Conservation (phyloP, 1,139 yeast species). For the Saccharomycopsis hybrid region DNA sequence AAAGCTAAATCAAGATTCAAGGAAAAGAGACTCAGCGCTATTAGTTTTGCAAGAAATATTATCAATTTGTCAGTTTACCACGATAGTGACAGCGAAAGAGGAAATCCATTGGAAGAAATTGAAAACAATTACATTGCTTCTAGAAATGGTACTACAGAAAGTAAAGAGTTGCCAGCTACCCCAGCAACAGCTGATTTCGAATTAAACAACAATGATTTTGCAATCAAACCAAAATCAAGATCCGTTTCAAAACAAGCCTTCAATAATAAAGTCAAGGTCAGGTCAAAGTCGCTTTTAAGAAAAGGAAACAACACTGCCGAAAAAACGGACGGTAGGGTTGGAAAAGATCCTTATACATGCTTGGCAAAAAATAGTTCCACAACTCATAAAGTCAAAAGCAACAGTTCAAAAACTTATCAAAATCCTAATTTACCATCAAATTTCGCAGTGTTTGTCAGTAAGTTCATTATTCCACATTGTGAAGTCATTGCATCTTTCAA, state of each 20-base stretch:
- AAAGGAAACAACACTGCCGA: background rate
- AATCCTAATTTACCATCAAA: conserved; percentile 15
- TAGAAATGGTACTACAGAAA: background rate
- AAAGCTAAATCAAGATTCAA: no score
- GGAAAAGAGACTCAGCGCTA: conserved; percentile 14
- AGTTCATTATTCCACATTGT: conserved; percentile 20
- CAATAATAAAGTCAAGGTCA: background rate
- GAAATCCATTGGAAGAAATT: background rate
- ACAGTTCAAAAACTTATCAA: conserved; percentile 1
- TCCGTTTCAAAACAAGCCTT: background rate
- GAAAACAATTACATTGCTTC: background rate
- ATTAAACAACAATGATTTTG: background rate
- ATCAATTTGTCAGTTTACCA: conserved; percentile 19
- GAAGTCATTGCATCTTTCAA: conserved; percentile 14
- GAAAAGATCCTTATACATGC: background rate
- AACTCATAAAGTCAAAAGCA: background rate
- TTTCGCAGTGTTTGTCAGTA: conserved; percentile 11
- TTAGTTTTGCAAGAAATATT: conserved; percentile 15
- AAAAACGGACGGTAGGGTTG: no score
- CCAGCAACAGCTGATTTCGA: background rate
- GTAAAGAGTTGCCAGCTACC: background rate
- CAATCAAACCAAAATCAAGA: background rate
- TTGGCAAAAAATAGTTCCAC: background rate
- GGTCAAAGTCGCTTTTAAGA: background rate
- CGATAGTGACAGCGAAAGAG: conserved; percentile 12